These are phyloP conservation scores for Eucalyptus pauciflora DNA, from an alignment of 345 rosid species.

Conservation along the genomic window DNA sequence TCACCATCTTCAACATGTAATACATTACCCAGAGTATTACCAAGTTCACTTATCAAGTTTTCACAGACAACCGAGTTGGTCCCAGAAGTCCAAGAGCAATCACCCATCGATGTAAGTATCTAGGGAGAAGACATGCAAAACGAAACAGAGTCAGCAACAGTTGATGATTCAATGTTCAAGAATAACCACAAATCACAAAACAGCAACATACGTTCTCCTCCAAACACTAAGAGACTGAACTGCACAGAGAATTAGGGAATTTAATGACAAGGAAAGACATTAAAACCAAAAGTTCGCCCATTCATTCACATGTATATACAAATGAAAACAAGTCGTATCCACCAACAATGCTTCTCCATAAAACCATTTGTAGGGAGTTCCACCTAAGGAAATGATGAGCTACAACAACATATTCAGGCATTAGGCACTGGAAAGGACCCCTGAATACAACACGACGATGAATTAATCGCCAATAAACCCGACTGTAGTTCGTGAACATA, in stretches of 20 bases:
- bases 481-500: background rate
- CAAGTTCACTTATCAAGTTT: conserved; percentile 21
- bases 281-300: background rate
- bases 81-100: background rate
- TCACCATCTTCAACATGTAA: conserved; percentile 8
- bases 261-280: background rate
- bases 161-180: background rate
- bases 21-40: conserved; percentile 1
- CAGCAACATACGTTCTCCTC: background rate
- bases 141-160: background rate
- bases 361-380: background rate
- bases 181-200: background rate
- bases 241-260: background rate
- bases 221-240: background rate
- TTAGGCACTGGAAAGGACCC: background rate
- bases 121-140: background rate
- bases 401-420: background rate
- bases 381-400: background rate
- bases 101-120: conserved; percentile 22
- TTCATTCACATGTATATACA: background rate
- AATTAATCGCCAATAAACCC: background rate
- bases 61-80: background rate
- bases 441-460: background rate
- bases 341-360: background rate
- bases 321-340: background rate